Evolutionary conservation across 2,329 filamentous ascomycete genomes (phyloP).

Genomic region (Chlorencoelia australis): DNA sequence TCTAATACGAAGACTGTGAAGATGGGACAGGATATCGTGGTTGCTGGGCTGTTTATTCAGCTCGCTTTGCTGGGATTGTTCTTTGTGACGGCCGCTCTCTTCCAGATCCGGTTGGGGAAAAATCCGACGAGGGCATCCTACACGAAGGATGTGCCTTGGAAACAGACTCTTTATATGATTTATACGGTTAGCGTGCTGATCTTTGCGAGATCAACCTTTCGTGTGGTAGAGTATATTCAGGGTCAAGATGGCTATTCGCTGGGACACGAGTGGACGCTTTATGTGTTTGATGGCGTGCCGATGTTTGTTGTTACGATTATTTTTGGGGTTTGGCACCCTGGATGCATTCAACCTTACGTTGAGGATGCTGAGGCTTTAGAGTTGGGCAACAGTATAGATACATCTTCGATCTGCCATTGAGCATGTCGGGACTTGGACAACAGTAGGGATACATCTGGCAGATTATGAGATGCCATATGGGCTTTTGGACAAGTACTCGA

Average conservation of each 20-base stretch:
- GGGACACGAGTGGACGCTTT: slow-evolving; percentile 30
- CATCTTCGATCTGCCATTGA: too few species aligned
- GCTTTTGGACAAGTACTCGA: too few species aligned
- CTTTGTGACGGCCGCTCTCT: slow-evolving; percentile 32
- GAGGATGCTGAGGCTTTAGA: too few species aligned
- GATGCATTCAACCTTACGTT: too few species aligned
- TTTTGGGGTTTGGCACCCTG: slow-evolving; percentile 21
- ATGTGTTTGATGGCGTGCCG: slow-evolving; percentile 34
- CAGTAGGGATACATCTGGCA: too few species aligned
- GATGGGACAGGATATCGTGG: slow-evolving; percentile 41
- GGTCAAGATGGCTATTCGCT: slow-evolving; percentile 30
- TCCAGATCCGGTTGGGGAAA: slow-evolving; percentile 12
- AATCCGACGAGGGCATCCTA: slow-evolving; percentile 11
- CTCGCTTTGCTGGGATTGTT: slow-evolving; percentile 49
- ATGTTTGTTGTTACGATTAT: slow-evolving; percentile 32
- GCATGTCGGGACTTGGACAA: too few species aligned
- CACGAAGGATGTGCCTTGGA: slow-evolving; percentile 17
- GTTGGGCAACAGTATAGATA: too few species aligned
- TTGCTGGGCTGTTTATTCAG: slow-evolving; percentile 46
- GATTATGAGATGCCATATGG: too few species aligned
- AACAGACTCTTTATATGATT: slow-evolving; percentile 31
- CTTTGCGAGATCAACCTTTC: slow-evolving; percentile 35
- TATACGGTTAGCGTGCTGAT: slow-evolving; percentile 36
- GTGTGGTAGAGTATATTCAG: slow-evolving; percentile 37
- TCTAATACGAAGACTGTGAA: slow-evolving; percentile 23